Evolutionary conservation across 805 yeast species (phyloP).

Genomic region (Nakazawaea wyomingensis): DNA sequence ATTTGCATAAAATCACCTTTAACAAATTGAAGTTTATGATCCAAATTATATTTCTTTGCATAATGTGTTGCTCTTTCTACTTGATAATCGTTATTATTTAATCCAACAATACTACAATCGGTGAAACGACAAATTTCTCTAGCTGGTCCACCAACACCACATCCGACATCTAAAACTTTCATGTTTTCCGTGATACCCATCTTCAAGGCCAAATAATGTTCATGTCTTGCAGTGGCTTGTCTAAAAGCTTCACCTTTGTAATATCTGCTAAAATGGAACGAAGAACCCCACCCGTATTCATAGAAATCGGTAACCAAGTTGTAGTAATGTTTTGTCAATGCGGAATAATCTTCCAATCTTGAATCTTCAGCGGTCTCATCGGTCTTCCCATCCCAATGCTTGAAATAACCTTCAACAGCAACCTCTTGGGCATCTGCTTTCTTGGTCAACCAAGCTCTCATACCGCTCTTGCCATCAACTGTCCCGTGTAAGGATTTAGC

Average conservation of each 20-base stretch:
- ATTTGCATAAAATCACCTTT: slow-evolving; percentile 99
- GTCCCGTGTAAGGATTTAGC: slow-evolving; percentile 86
- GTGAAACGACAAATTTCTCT: slow-evolving; percentile 93
- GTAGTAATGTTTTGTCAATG: slow-evolving; percentile 90
- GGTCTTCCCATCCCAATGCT: slow-evolving; percentile 95
- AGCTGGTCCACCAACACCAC: slow-evolving; percentile 99
- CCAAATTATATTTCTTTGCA: slow-evolving; percentile 60
- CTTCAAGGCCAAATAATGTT: slow-evolving; percentile 86
- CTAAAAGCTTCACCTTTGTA: slow-evolving; percentile 89
- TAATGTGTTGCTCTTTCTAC: slow-evolving; percentile 85
- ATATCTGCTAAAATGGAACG: slow-evolving; percentile 95
- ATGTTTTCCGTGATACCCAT: slow-evolving; percentile 74
- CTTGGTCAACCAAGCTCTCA: slow-evolving; percentile 72
- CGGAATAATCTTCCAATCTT: slow-evolving; percentile 81
- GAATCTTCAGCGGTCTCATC: slow-evolving; percentile 62
- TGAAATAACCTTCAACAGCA: slow-evolving; percentile 86
- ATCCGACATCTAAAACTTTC: slow-evolving; percentile 95
- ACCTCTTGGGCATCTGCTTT: slow-evolving; percentile 73
- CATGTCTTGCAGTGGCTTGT: slow-evolving; percentile 96
- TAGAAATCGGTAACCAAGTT: slow-evolving; percentile 96
- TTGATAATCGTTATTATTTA: slow-evolving; percentile 96
- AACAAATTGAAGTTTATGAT: slow-evolving; percentile 73
- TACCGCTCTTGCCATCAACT: slow-evolving; percentile 60
- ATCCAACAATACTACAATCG: slow-evolving; percentile 78
- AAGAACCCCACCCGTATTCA: slow-evolving; percentile 99